Evolutionary conservation across 345 rosid species (phyloP), one percentile per base, ranked within the genome.

Genomic region (Erucastrum elatum): DNA sequence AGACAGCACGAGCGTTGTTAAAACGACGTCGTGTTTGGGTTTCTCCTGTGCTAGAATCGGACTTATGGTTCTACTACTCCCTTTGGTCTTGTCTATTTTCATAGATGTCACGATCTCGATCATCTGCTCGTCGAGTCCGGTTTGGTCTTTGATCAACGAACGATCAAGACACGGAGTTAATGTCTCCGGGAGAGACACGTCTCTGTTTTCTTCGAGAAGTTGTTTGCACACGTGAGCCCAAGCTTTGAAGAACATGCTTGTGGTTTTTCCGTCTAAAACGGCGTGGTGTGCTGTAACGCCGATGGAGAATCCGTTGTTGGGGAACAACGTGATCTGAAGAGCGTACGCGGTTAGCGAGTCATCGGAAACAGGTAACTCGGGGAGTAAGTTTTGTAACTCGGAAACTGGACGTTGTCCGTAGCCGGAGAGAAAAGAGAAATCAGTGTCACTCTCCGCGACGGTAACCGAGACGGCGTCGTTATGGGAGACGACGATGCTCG

Each of bases 151-250:
- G 17, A 85, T 25, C 2, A 46, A 10, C 1, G 68, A 51, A 8
- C 85, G 71, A 13, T 79, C 78, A 9, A 70, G 75, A 31, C 27
- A 74, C 0, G 87, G 85, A 5, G 26, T 75, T 26, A 79, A 41
- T 10, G 30, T 79, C 2, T 33, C 64, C 1, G 81, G 66, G 0
- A 85, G 30, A 17, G 74, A 66, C n/a, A 27, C n/a, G 17, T 27
- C 1, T 5, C 13, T 39, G 21, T 34, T 26, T 8, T 12, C 64
- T 8, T 74, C 55, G 21, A 21, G 21, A 21, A 21, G 21, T 21
- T 21, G 21, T 39, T 68, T 71, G 75, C 77, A 80, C 0, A 75
- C 2, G 68, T 75, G 68, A 75, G 84, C 86, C 86, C 86, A 81
- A 9, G 86, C 75, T 66, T 71, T 77, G n/a, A 84, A 9, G 17